A percentile compares a stretch with the other conserved stretches of the same genome.
These are phyloP conservation scores for Cadophora malorum DNA, from an alignment of 2,329 filamentous ascomycete species.

Conservation along the genomic window DNA sequence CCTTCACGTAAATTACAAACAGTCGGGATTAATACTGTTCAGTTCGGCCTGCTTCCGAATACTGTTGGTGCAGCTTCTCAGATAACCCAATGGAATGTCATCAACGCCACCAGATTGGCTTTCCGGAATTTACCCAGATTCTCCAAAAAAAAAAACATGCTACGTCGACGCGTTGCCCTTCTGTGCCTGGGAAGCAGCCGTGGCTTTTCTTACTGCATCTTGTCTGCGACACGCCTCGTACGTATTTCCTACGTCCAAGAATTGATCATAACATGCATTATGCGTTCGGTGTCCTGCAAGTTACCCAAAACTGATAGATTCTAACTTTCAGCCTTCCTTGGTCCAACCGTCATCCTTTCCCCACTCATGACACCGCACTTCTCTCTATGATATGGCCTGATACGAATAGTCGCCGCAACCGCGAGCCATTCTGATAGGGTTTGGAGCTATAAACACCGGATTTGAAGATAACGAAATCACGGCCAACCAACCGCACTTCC, in stretches of 20 bases:
- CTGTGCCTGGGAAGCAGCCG: neutral
- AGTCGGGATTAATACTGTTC: neutral
- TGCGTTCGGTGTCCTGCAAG: neutral
- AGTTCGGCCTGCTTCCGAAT: neutral
- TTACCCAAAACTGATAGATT: conserved; percentile 1
- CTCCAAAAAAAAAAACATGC: neutral
- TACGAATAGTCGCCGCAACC: conserved; percentile 2
- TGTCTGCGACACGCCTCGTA: neutral
- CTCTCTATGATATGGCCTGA: neutral
- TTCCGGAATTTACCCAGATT: neutral
- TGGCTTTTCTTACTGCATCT: neutral
- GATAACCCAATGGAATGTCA: neutral
- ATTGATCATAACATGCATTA: neutral
- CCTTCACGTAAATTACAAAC: neutral
- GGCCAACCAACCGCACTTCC: neutral
- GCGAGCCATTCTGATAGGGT: neutral
- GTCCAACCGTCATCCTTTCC: neutral
- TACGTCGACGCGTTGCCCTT: neutral
- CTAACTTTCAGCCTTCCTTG: conserved; percentile 6
- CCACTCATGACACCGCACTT: neutral
- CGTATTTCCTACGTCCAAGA: neutral
- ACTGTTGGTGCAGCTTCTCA: neutral
- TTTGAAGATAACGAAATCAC: neutral
- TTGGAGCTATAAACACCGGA: too few relatives aligned
- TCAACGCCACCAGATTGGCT: neutral